phyloP scores from a whole-genome alignment of 257 asterid genomes.

The Datura wrightii region DNA sequence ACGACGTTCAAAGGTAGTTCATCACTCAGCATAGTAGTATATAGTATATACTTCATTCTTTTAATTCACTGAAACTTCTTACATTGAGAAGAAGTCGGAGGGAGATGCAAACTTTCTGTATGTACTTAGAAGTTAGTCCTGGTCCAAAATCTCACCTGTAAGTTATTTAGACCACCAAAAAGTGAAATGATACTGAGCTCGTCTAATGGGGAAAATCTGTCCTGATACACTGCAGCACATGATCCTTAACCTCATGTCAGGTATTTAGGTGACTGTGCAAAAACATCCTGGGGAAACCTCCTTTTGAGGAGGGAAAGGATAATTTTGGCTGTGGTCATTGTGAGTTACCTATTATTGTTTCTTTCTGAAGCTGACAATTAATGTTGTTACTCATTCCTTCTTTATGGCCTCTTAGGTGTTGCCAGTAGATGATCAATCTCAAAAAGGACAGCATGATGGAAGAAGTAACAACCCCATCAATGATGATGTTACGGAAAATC shows the following conservation, averaged over 20 bases:
- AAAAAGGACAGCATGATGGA: conserved; percentile 54
- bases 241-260: conserved; percentile 24
- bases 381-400: conserved; percentile 22
- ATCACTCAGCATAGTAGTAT: conserved; percentile 20
- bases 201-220: conserved; percentile 1
- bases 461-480: conserved; percentile 47
- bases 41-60: conserved; percentile 5
- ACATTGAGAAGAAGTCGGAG: neutral
- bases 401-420: conserved; percentile 58
- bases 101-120: conserved; percentile 7
- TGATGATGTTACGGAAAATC: conserved; percentile 43
- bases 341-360: conserved; percentile 12
- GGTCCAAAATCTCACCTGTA: neutral
- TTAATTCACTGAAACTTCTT: conserved; percentile 15
- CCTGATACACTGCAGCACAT: conserved; percentile 18
- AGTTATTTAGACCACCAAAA: neutral
- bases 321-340: conserved; percentile 15
- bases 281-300: conserved; percentile 12
- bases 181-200: conserved; percentile 19
- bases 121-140: neutral
- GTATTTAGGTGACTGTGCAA: conserved; percentile 9
- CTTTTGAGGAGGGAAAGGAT: conserved; percentile 3
- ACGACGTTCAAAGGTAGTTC: conserved; percentile 83
- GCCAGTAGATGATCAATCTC: conserved; percentile 61
- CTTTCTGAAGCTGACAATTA: conserved; percentile 40